Base-by-base conservation (phyloP, 345 rosid species). In the Psidium friedrichsthalianum region DNA sequence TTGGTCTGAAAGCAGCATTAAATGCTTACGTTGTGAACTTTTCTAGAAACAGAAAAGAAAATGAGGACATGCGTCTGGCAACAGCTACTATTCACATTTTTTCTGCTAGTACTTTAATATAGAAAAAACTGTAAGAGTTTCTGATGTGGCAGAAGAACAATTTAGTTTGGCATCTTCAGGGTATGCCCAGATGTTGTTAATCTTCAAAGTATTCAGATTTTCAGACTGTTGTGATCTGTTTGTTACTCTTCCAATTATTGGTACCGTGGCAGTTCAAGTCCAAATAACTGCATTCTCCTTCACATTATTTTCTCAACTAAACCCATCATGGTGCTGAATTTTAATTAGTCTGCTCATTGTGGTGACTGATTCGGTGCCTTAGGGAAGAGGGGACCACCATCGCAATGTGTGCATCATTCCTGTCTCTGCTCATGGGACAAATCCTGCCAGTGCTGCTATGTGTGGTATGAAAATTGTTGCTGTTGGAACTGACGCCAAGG, bases 361-460 rank as follows among this genome's bases (percentile, higher is more conserved):
- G 78, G 80, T 69, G 47, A 36, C 25, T 20, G 80, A 69, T 69
- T 69, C 0, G 80, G 80, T 69, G 5, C 21, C 47, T 36, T 69
- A 98, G 99, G 91, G 98, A 74, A 96, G 99, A 90, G 99, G 98
- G 86, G 99, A 98, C 89, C 94, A 96, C 84, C 99, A 96, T 88
- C 93, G 99, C 78, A 89, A 98, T 85, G 99, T 98, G 83, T 96
- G 99, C 91, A 98, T 98, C 86, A 98, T 98, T 57, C 99, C 99
- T 59, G 99, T 96, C 86, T 98, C 99, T 86, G 99, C 99, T 82
- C 99, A 98, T 81, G 99, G 99, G 78, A 98, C 99, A 88, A 98
- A 98, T 89, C 99, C 99, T 89, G 99, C 99, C 21, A 98, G 95
- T 90, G 99, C 99, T 90, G 98, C 99, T 52, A 96, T 96, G 99